These are phyloP conservation scores for Penicillium taxi DNA, from an alignment of 495 filamentous ascomycete species.

Conservation along the genomic window DNA sequence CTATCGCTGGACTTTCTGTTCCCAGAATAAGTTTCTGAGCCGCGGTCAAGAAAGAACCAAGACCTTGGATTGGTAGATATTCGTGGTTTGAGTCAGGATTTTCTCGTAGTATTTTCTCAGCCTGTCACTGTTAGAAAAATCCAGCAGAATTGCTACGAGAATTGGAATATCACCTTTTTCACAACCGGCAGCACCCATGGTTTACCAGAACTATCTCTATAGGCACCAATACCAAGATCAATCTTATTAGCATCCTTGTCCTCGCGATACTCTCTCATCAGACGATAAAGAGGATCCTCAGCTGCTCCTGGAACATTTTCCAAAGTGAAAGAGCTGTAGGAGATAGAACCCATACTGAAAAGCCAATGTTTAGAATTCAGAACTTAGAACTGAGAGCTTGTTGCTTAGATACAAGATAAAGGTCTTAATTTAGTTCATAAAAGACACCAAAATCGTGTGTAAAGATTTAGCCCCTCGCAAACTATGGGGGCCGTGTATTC, in stretches of 20 bases:
- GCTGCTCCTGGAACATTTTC: background rate
- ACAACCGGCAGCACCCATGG: slow-evolving; percentile 30
- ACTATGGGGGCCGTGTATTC: too few relatives aligned
- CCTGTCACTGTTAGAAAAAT: slow-evolving; percentile 3
- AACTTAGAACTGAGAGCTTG: too few relatives aligned
- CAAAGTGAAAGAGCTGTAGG: background rate
- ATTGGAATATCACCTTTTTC: slow-evolving; percentile 16
- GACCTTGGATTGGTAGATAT: slow-evolving; percentile 2
- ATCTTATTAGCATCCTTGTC: background rate
- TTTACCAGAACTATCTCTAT: slow-evolving; percentile 25
- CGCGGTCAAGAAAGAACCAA: background rate
- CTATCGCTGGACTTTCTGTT: background rate
- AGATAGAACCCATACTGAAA: background rate
- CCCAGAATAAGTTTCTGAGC: background rate
- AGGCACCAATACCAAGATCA: slow-evolving; percentile 12
- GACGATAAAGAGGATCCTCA: background rate
- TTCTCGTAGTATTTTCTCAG: background rate
- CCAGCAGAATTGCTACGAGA: background rate
- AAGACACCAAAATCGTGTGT: too few relatives aligned
- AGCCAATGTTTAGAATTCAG: too few relatives aligned
- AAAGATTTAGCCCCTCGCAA: too few relatives aligned
- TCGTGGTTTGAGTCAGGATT: slow-evolving; percentile 1
- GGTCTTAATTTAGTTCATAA: too few relatives aligned
- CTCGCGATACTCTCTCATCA: background rate
- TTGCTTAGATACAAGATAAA: too few relatives aligned